Conservation (phyloP, 176 grass and related monocot genomes). For the Ensete ventricosum region DNA sequence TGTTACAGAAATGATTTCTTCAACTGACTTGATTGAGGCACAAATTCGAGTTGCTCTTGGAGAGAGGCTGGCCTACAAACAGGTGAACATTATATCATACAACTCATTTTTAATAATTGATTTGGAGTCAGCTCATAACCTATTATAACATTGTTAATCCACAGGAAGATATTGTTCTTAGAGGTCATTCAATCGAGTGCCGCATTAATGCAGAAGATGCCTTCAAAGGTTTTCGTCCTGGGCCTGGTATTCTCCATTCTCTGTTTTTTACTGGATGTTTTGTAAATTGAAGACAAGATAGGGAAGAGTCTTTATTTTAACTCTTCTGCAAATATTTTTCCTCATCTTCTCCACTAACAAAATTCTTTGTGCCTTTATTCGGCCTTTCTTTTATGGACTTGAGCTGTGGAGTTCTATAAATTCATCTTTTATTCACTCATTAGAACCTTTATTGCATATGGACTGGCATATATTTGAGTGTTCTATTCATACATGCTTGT, state of each 20-base stretch:
- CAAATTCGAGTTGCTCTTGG: slow-evolving; percentile 44
- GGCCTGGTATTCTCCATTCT: slow-evolving; percentile 25
- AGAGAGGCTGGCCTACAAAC: slow-evolving; percentile 38
- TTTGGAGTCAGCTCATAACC: not conserved
- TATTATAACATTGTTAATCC: not conserved
- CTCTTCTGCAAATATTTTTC: not conserved
- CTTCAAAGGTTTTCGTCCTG: slow-evolving; percentile 49
- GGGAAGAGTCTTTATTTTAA: not conserved
- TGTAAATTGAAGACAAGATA: not conserved
- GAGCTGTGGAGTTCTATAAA: not conserved
- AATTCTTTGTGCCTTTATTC: not conserved
- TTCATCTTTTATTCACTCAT: not conserved
- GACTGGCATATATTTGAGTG: not conserved
- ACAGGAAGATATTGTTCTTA: slow-evolving; percentile 49
- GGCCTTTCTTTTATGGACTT: not conserved
- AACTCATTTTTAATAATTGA: slow-evolving; percentile 9
- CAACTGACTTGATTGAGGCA: slow-evolving; percentile 44
- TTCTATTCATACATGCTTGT: not conserved
- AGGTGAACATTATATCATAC: slow-evolving; percentile 16
- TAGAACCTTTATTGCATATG: not conserved
- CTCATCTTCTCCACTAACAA: not conserved
- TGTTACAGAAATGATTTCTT: slow-evolving; percentile 52
- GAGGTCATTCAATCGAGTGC: slow-evolving; percentile 52
- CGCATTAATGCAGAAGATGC: slow-evolving; percentile 51
- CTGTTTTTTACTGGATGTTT: not conserved